Conservation (phyloP, 129 eudicot species). For the Chrysanthemum seticuspe region DNA sequence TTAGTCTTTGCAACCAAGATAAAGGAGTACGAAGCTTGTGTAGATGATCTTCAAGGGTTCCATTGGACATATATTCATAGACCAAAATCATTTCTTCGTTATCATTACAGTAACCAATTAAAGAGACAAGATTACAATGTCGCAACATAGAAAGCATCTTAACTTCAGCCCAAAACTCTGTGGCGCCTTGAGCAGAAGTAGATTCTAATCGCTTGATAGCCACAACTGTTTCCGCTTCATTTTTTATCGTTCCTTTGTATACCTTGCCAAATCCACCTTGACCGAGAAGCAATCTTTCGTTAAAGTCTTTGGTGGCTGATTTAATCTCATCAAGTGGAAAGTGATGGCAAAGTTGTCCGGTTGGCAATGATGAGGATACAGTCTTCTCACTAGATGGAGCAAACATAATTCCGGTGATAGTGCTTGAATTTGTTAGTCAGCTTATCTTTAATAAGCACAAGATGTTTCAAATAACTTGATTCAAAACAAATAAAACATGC, state of each 20-base stretch:
- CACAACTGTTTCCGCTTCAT: background rate
- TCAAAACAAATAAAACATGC: too few relatives aligned
- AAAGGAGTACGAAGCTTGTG: background rate
- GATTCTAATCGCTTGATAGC: background rate
- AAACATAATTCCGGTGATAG: background rate
- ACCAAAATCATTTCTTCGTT: conserved; percentile 3
- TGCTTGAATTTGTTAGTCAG: too few relatives aligned
- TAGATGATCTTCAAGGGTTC: background rate
- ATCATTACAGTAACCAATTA: conserved; percentile 27
- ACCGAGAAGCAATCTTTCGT: background rate
- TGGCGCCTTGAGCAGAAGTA: background rate
- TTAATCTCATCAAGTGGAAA: background rate
- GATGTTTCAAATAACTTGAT: too few relatives aligned
- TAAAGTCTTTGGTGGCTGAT: background rate
- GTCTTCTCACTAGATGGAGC: background rate
- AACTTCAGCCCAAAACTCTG: conserved; percentile 33
- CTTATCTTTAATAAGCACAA: too few relatives aligned
- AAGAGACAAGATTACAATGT: conserved; percentile 26
- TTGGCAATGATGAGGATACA: background rate
- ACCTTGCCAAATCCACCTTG: background rate
- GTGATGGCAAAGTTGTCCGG: background rate
- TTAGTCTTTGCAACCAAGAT: background rate
- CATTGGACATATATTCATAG: conserved; percentile 7
- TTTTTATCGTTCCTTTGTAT: background rate
- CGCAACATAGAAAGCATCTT: conserved; percentile 30